A percentile compares a stretch with the other conserved stretches of the same genome.
phyloP scores from a whole-genome alignment of 805 yeast species.

The Candida arabinofermentans region DNA sequence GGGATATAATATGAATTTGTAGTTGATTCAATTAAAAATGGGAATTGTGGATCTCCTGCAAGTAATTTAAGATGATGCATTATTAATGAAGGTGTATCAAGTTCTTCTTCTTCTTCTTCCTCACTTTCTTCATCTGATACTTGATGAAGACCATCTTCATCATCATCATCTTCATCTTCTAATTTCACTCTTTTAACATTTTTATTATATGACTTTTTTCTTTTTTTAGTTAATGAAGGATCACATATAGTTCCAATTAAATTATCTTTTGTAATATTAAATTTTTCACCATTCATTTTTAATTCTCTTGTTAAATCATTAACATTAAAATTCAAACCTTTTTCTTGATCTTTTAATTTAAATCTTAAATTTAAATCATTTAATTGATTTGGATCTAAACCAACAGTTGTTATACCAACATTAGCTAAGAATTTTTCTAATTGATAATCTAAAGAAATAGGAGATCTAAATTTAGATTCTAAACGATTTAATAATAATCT shows the following conservation, averaged over 20 bases:
- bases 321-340: slow-evolving; percentile 36
- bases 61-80: slow-evolving; percentile 66
- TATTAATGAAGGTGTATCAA: slow-evolving; percentile 21
- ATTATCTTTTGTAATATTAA: slow-evolving; percentile 34
- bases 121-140: slow-evolving; percentile 21
- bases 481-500: slow-evolving; percentile 49
- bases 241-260: slow-evolving; percentile 32
- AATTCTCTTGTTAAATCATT: slow-evolving; percentile 36
- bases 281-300: slow-evolving; percentile 28
- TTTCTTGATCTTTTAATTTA: slow-evolving; percentile 34
- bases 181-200: slow-evolving; percentile 22
- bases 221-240: slow-evolving; percentile 26
- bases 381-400: slow-evolving; percentile 28
- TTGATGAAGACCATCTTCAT: slow-evolving; percentile 11
- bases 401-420: slow-evolving; percentile 30
- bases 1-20: slow-evolving; percentile 63
- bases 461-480: slow-evolving; percentile 51
- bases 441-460: slow-evolving; percentile 15
- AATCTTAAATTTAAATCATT: slow-evolving; percentile 23
- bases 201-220: slow-evolving; percentile 9
- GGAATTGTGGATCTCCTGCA: slow-evolving; percentile 43
- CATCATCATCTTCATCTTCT: slow-evolving; percentile 29
- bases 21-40: slow-evolving; percentile 57
- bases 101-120: slow-evolving; percentile 27
- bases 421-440: slow-evolving; percentile 27